Evolutionary conservation across 257 asterid species (phyloP).

Genomic region (Cinchona pubescens): DNA sequence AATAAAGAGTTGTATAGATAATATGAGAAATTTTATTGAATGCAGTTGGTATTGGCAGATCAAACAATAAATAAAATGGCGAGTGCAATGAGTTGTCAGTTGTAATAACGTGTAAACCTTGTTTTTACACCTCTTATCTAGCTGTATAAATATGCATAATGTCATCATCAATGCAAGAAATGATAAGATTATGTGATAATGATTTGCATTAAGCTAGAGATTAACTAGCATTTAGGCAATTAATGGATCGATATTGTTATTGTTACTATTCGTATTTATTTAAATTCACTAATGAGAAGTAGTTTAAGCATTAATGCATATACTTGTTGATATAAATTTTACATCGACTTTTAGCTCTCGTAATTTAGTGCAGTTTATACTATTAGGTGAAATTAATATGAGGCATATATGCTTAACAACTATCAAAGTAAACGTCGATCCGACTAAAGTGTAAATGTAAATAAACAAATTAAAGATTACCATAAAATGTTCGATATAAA

Average conservation of each 20-base stretch:
- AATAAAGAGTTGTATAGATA: too few species aligned
- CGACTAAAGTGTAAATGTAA: not conserved
- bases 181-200: constrained; percentile 1
- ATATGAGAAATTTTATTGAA: constrained; percentile 29
- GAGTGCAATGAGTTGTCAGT: constrained; percentile 42
- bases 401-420: not conserved
- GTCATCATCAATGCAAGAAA: constrained; percentile 6
- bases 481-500: not conserved
- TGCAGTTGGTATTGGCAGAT: constrained; percentile 63
- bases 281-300: not conserved
- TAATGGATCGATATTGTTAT: too few species aligned
- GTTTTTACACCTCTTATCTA: constrained; percentile 6
- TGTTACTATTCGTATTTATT: not conserved
- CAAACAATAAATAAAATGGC: constrained; percentile 42
- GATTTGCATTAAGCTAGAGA: not conserved
- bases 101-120: constrained; percentile 28
- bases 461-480: not conserved
- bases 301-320: not conserved
- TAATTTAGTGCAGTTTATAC: not conserved
- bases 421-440: not conserved
- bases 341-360: not conserved
- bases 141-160: too few species aligned
- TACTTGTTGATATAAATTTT: not conserved
- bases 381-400: not conserved
- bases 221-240: constrained; percentile 2